Percentiles rank a stretch among this genome's conserved stretches.
Evolutionary conservation across 1,139 yeast genomes (phyloP).

Genomic region (Geotrichum fermentans): DNA sequence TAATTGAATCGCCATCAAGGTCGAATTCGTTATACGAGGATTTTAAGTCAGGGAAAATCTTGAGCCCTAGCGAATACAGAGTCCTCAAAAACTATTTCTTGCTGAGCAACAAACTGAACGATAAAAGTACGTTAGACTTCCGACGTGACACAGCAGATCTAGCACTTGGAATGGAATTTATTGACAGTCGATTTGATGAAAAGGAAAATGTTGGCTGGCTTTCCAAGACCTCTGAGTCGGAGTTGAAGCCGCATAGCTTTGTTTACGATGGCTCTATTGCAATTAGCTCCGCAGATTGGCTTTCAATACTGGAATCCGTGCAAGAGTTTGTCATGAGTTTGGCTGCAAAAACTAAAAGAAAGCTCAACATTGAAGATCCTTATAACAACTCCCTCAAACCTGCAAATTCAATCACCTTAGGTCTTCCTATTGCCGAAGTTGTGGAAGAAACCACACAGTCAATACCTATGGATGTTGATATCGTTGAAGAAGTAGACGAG

Average conservation of each 20-base stretch:
- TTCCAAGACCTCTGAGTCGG: slow-evolving; percentile 8
- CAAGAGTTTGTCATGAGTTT: slow-evolving; percentile 25
- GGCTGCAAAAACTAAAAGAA: slow-evolving; percentile 23
- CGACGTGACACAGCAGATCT: slow-evolving; percentile 1
- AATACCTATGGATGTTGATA: slow-evolving; percentile 4
- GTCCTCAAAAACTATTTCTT: slow-evolving; percentile 16
- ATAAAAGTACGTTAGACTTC: slow-evolving; percentile 43
- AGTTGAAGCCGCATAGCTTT: background rate
- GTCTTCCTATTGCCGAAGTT: slow-evolving; percentile 25
- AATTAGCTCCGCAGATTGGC: slow-evolving; percentile 30
- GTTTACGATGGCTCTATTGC: slow-evolving; percentile 19
- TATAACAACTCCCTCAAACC: slow-evolving; percentile 26
- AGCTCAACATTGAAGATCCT: slow-evolving; percentile 27
- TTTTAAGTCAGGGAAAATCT: slow-evolving; percentile 22
- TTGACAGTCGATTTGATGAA: slow-evolving; percentile 4
- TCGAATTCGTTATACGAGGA: slow-evolving; percentile 29
- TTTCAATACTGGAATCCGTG: slow-evolving; percentile 26
- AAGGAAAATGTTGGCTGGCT: slow-evolving; percentile 13
- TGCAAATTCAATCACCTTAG: slow-evolving; percentile 25
- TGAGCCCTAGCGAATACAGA: slow-evolving; percentile 28
- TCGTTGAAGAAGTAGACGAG: background rate
- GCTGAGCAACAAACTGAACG: slow-evolving; percentile 23
- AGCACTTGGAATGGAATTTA: slow-evolving; percentile 10
- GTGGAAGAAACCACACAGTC: background rate
- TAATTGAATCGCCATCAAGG: slow-evolving; percentile 34